These are phyloP conservation scores for Ploettnerulaceae sp. DNA, from an alignment of 2,329 filamentous ascomycete genomes.

Conservation along the genomic window DNA sequence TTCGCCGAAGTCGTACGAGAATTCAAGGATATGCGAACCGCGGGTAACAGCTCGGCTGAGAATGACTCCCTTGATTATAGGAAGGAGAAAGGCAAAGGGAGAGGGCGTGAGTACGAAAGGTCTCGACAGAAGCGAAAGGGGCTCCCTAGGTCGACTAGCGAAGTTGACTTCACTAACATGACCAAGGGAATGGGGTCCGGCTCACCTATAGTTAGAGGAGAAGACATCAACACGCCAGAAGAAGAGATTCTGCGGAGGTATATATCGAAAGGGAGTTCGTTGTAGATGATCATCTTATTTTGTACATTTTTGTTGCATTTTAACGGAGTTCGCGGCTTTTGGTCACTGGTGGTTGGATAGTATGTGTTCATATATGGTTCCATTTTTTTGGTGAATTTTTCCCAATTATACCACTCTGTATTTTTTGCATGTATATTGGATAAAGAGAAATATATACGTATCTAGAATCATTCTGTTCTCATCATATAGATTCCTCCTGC, in stretches of 20 bases:
- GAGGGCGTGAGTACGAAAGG: slow-evolving; percentile 11
- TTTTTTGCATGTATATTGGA: no score
- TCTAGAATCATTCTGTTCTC: no score
- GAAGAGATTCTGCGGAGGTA: slow-evolving; percentile 13
- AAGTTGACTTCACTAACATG: slow-evolving; percentile 17
- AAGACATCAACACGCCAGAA: slow-evolving; percentile 13
- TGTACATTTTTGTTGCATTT: neutral
- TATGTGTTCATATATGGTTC: neutral
- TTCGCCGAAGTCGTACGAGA: slow-evolving; percentile 83
- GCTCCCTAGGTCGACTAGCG: slow-evolving; percentile 17
- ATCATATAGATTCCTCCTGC: no score
- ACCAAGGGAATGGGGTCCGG: slow-evolving; percentile 1
- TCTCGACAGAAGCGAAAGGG: slow-evolving; percentile 1
- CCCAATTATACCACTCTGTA: slow-evolving; percentile 5
- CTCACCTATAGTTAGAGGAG: neutral
- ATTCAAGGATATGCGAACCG: slow-evolving; percentile 42
- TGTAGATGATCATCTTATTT: slow-evolving; percentile 11
- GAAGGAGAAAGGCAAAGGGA: slow-evolving; percentile 18
- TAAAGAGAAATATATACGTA: no score
- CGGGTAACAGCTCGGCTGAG: slow-evolving; percentile 29
- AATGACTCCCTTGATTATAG: slow-evolving; percentile 2
- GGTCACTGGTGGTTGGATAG: neutral
- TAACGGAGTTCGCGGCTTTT: slow-evolving; percentile 2
- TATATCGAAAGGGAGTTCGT: slow-evolving; percentile 23
- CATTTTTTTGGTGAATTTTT: neutral